phyloP scores from a whole-genome alignment of 148 eudicot species.

The Rhododendron molle region DNA sequence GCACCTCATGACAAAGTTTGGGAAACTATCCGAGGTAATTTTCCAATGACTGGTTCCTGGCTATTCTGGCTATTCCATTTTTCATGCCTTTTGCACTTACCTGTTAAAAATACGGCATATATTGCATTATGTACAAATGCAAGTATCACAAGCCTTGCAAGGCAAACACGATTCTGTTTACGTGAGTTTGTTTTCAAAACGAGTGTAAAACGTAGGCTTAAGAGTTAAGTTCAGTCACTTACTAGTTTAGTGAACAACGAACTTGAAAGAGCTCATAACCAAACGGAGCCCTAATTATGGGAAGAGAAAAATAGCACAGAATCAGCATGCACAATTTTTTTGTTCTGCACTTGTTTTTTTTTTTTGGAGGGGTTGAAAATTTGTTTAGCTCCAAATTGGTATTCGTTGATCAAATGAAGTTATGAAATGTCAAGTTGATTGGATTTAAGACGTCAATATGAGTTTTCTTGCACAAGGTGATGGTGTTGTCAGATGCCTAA shows the following conservation, averaged over 20 bases:
- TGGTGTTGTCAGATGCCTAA: not conserved
- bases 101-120: not conserved
- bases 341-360: not conserved
- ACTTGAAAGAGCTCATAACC: not conserved
- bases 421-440: not conserved
- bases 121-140: not conserved
- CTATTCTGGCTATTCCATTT: not conserved
- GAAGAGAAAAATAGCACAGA: not conserved
- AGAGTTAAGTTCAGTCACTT: not conserved
- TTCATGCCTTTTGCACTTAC: not conserved
- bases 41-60: not conserved
- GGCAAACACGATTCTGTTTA: not conserved
- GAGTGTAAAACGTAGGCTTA: not conserved
- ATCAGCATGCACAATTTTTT: not conserved
- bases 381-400: not conserved
- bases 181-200: not conserved
- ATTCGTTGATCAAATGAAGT: not conserved
- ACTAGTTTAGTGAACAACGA: not conserved
- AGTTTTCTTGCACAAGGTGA: not conserved
- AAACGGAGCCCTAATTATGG: not conserved
- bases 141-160: conserved; percentile 4
- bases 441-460: not conserved
- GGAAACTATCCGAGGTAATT: conserved; percentile 67
- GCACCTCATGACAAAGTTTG: conserved; percentile 42
- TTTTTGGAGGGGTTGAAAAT: not conserved